Evolutionary conservation across 1,139 yeast species (phyloP).

Genomic region (Magnusiomyces magnusii): DNA sequence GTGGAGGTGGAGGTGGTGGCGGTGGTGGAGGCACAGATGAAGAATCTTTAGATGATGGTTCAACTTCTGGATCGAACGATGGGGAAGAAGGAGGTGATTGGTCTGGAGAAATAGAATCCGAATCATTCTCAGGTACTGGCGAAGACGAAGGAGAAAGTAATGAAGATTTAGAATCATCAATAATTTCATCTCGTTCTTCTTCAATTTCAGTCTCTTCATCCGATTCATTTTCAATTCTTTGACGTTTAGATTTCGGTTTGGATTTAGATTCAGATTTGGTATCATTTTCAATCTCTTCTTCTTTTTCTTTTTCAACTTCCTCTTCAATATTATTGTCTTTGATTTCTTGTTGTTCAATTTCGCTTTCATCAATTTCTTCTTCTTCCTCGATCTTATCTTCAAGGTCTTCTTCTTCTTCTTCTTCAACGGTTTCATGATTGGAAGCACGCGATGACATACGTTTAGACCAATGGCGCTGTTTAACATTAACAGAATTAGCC

Average conservation of each 20-base stretch:
- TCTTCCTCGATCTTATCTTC: not conserved
- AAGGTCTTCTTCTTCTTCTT: conserved; percentile 2
- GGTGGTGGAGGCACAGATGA: conserved; percentile 36
- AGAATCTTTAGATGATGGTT: conserved; percentile 29
- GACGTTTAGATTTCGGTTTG: not conserved
- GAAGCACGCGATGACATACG: not conserved
- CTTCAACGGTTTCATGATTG: not conserved
- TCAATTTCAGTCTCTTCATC: not conserved
- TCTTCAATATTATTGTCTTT: not conserved
- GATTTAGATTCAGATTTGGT: not conserved
- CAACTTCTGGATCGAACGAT: too few species aligned
- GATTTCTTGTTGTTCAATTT: not conserved
- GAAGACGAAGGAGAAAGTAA: conserved; percentile 25
- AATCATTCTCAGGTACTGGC: conserved; percentile 16
- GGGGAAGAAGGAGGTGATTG: conserved; percentile 22
- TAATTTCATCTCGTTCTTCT: not conserved
- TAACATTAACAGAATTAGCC: not conserved
- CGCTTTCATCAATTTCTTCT: not conserved
- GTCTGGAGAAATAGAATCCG: conserved; percentile 16
- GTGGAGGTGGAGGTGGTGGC: conserved; percentile 23
- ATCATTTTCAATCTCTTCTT: not conserved
- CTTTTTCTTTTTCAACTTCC: not conserved
- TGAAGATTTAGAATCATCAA: conserved; percentile 3
- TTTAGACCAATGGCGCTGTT: not conserved
- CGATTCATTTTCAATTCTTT: not conserved